Percentiles rank a stretch among this genome's conserved stretches.
phyloP scores from a whole-genome alignment of 2,329 filamentous ascomycete genomes.

The Capronia coronata region DNA sequence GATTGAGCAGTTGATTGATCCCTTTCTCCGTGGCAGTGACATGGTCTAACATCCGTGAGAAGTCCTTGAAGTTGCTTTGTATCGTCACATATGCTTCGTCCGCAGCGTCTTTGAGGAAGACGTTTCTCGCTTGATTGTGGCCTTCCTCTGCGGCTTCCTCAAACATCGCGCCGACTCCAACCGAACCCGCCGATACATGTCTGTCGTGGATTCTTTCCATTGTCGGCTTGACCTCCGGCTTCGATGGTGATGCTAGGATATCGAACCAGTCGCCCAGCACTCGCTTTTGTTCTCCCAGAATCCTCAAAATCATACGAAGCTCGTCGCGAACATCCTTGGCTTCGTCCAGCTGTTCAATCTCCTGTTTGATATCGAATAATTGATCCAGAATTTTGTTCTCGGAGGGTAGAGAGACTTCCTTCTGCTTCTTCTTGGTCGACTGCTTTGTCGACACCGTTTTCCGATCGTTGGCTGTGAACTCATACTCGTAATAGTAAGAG shows the following conservation, averaged over 20 bases:
- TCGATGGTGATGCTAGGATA: background rate
- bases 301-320: slow-evolving; percentile 55
- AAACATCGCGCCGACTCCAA: background rate
- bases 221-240: background rate
- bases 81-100: background rate
- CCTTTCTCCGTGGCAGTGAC: slow-evolving; percentile 54
- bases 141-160: background rate
- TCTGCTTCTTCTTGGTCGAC: slow-evolving; percentile 27
- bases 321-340: slow-evolving; percentile 64
- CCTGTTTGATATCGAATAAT: slow-evolving; percentile 51
- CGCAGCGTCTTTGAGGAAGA: background rate
- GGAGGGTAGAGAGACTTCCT: slow-evolving; percentile 28
- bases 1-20: slow-evolving; percentile 57
- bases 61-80: slow-evolving; percentile 51
- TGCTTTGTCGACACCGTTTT: too few species aligned
- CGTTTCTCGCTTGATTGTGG: background rate
- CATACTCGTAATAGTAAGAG: background rate
- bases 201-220: slow-evolving; percentile 42
- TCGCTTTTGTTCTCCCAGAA: slow-evolving; percentile 46
- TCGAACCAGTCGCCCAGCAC: slow-evolving; percentile 36
- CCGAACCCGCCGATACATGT: slow-evolving; percentile 42
- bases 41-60: slow-evolving; percentile 59
- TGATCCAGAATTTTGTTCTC: slow-evolving; percentile 48
- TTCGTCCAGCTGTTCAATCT: slow-evolving; percentile 55
- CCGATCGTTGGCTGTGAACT: slow-evolving; percentile 39